Evolutionary conservation across 2,329 filamentous ascomycete genomes (phyloP).

Genomic region (Rutstroemia sp.): DNA sequence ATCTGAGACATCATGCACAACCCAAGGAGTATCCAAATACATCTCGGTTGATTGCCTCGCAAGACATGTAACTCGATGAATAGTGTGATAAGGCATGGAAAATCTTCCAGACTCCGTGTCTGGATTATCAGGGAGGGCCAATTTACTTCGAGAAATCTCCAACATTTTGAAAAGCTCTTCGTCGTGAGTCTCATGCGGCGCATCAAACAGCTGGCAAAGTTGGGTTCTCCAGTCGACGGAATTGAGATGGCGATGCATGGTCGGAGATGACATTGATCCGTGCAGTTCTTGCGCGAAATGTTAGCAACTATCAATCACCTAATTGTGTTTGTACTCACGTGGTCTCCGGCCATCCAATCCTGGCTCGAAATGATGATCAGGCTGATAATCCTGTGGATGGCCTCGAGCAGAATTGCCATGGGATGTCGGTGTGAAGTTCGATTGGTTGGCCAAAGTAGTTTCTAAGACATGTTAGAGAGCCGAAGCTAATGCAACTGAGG

Average conservation of each 20-base stretch:
- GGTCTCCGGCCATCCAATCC: neutral
- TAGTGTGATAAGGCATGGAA: constrained; percentile 5
- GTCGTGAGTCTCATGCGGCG: constrained; percentile 5
- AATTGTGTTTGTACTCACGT: neutral
- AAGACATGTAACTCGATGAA: constrained; percentile 7
- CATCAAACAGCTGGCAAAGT: constrained; percentile 7
- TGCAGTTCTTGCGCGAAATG: neutral
- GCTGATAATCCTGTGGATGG: neutral
- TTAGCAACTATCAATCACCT: neutral
- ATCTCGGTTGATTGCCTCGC: neutral
- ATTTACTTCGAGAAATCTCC: constrained; percentile 1
- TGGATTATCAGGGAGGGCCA: neutral
- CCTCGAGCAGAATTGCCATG: constrained; percentile 8
- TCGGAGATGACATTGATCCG: constrained; percentile 3
- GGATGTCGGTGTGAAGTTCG: constrained; percentile 8
- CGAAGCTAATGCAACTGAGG: neutral
- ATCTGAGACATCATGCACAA: neutral
- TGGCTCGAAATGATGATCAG: constrained; percentile 7
- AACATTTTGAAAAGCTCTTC: constrained; percentile 8
- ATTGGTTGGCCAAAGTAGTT: constrained; percentile 5
- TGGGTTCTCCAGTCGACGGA: constrained; percentile 5
- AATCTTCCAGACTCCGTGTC: neutral
- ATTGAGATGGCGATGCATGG: constrained; percentile 1
- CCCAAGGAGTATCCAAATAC: constrained; percentile 7
- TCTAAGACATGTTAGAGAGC: neutral